phyloP scores from a whole-genome alignment of 1,284 basidiomycete genomes.

The Boletellus dicymbophilus region DNA sequence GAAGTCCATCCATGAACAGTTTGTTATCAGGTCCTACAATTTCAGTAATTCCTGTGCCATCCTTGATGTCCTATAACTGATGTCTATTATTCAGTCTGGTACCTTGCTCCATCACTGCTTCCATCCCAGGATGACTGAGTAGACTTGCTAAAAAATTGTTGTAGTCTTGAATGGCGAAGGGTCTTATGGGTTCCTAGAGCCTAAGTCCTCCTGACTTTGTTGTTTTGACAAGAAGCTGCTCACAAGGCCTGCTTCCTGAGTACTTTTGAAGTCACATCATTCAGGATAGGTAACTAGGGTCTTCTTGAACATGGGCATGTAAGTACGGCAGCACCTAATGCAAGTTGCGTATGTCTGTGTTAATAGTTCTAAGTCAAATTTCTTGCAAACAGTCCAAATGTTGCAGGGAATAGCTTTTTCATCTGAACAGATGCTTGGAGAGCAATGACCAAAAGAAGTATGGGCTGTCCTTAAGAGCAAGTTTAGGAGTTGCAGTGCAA shows the following conservation, averaged over 20 bases:
- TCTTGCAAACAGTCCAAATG: not conserved
- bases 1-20: too few species aligned
- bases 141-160: too few species aligned
- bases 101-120: too few species aligned
- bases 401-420: not conserved
- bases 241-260: not conserved
- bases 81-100: too few species aligned
- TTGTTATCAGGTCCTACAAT: too few species aligned
- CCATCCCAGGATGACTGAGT: too few species aligned
- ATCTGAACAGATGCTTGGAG: too few species aligned
- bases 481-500: not conserved
- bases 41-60: too few species aligned
- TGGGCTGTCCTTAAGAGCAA: not conserved
- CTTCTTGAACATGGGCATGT: not conserved
- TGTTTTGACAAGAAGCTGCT: not conserved
- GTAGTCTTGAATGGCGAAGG: too few species aligned
- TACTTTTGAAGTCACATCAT: not conserved
- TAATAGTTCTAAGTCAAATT: conserved; percentile 5
- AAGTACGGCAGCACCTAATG: conserved; percentile 4
- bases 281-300: not conserved
- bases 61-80: too few species aligned
- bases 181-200: too few species aligned
- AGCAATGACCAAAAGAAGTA: too few species aligned
- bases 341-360: conserved; percentile 1
- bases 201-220: not conserved